Conservation (phyloP, 2,329 filamentous ascomycete genomes). For the Trichophyton schoenleinii region DNA sequence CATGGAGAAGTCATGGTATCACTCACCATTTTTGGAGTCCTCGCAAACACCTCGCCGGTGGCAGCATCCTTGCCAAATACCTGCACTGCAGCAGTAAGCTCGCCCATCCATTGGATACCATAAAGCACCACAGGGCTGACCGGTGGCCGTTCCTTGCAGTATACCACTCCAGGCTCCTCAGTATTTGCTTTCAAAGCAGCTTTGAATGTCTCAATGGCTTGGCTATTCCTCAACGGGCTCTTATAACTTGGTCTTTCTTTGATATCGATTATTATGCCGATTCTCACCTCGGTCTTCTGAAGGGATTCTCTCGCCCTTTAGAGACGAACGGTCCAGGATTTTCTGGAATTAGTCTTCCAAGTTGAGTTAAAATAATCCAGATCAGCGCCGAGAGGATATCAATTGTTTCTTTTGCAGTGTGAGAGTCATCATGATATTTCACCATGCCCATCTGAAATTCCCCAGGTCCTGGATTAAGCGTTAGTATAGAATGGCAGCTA, state of each 20-base stretch:
- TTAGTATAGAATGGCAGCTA: neutral
- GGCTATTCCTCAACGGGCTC: neutral
- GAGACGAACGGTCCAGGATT: neutral
- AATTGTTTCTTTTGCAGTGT: too few species aligned
- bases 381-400: too few species aligned
- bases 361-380: neutral
- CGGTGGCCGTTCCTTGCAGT: neutral
- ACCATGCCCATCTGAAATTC: too few species aligned
- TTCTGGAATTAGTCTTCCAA: neutral
- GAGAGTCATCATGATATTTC: too few species aligned
- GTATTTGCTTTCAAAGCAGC: neutral
- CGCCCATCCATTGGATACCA: neutral
- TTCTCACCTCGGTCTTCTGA: neutral
- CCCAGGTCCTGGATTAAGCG: too few species aligned
- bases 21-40: neutral
- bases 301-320: neutral
- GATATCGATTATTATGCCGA: neutral
- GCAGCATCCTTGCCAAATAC: conserved; percentile 3
- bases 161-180: neutral
- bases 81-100: conserved; percentile 1
- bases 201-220: neutral
- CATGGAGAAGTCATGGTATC: too few species aligned
- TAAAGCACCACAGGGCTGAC: neutral
- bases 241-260: neutral
- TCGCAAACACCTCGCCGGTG: neutral